phyloP scores from a whole-genome alignment of 2,329 filamentous ascomycete species.

The Epichloe sibirici region DNA sequence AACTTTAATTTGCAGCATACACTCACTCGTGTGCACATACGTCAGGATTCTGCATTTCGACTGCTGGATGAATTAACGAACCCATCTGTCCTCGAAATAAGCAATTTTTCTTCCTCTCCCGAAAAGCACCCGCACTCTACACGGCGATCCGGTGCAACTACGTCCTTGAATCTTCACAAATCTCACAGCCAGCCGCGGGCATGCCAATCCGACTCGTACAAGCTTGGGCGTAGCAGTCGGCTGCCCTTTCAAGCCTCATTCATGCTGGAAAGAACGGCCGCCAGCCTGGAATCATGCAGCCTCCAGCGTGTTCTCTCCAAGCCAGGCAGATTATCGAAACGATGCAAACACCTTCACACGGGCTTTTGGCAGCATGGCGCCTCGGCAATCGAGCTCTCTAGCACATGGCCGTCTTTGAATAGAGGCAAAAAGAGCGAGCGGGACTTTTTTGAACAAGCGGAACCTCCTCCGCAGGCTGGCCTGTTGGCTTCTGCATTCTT shows the following conservation, averaged over 20 bases:
- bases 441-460: conserved; percentile 10
- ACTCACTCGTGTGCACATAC: too few species aligned
- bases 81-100: not conserved
- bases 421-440: conserved; percentile 11
- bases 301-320: conserved; percentile 38
- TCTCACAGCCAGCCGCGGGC: conserved; percentile 9
- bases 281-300: conserved; percentile 42
- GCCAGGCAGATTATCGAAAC: conserved; percentile 24
- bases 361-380: conserved; percentile 45
- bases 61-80: not conserved
- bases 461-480: conserved; percentile 13
- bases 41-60: not conserved
- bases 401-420: conserved; percentile 26
- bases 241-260: conserved; percentile 25
- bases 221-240: conserved; percentile 10
- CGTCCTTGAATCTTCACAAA: not conserved
- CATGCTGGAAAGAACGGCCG: conserved; percentile 48
- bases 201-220: conserved; percentile 11
- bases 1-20: not conserved
- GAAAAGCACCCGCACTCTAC: not conserved
- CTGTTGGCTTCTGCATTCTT: conserved; percentile 36
- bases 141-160: not conserved
- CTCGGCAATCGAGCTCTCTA: conserved; percentile 34
- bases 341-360: conserved; percentile 32
- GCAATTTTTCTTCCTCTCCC: not conserved